Percentiles rank a stretch among this genome's conserved stretches.
Evolutionary conservation across 345 rosid genomes (phyloP).

Genomic region (Cochlearia excelsa): DNA sequence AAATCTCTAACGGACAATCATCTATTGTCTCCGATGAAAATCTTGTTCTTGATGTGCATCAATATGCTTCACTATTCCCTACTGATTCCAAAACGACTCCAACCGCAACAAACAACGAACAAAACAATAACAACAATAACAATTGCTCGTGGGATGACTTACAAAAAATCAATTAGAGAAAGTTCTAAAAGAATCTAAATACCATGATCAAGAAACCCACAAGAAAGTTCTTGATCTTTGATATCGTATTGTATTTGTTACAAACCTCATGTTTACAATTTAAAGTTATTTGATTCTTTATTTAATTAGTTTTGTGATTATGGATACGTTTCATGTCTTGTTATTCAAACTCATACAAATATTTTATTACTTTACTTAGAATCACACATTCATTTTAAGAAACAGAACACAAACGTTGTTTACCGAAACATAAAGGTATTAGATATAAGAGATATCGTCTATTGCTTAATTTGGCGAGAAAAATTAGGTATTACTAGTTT

Average conservation of each 20-base stretch:
- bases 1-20: conserved; percentile 54
- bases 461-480: too few relatives aligned
- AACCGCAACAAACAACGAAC: conserved; percentile 18
- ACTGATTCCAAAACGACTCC: conserved; percentile 33
- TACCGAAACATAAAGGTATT: too few relatives aligned
- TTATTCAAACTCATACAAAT: conserved; percentile 1
- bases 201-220: conserved; percentile 15
- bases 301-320: conserved; percentile 21
- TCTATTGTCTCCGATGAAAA: conserved; percentile 54
- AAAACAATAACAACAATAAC: conserved; percentile 31
- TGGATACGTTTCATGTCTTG: conserved; percentile 23
- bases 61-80: conserved; percentile 50
- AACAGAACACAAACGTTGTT: neutral
- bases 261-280: conserved; percentile 5
- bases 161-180: conserved; percentile 44
- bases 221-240: conserved; percentile 19
- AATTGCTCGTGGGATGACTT: conserved; percentile 51
- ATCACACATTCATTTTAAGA: neutral
- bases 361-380: neutral
- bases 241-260: conserved; percentile 21
- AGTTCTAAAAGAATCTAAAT: neutral
- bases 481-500: too few relatives aligned
- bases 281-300: conserved; percentile 6
- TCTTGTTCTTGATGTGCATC: conserved; percentile 59
- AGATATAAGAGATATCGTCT: too few relatives aligned